Percentiles rank a stretch among this genome's conserved stretches.
Conservation (phyloP, 2,329 filamentous ascomycete genomes). For the Nigrograna mackinnonii region DNA sequence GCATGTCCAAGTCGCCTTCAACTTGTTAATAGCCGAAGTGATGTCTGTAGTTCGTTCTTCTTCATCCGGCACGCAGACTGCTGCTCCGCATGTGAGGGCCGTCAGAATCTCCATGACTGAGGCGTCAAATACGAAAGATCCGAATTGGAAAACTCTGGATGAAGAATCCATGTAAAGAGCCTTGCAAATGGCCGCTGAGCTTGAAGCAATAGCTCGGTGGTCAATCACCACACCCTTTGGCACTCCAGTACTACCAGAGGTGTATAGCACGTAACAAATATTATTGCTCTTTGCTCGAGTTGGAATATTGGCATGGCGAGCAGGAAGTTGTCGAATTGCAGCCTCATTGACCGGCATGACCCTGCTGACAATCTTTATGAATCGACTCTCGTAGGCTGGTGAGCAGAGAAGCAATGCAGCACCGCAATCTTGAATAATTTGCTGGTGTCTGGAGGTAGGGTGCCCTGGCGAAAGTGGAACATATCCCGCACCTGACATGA, state of each 20-base stretch:
- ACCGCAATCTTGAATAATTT: conserved; percentile 32
- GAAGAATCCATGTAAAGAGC: conserved; percentile 26
- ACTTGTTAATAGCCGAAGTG: conserved; percentile 34
- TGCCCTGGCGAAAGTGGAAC: conserved; percentile 33
- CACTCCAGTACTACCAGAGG: conserved; percentile 35
- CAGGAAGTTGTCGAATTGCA: conserved; percentile 17
- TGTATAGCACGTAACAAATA: conserved; percentile 33
- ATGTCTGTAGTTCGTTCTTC: conserved; percentile 50
- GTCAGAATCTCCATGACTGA: conserved; percentile 38
- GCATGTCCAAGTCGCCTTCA: conserved; percentile 34
- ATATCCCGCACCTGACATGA: conserved; percentile 38
- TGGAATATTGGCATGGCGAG: conserved; percentile 7
- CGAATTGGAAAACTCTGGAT: conserved; percentile 40
- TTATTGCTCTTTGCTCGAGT: conserved; percentile 20
- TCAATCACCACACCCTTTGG: conserved; percentile 37
- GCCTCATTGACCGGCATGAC: conserved; percentile 22
- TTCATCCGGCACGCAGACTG: conserved; percentile 39
- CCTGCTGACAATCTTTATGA: conserved; percentile 15
- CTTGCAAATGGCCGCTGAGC: conserved; percentile 29
- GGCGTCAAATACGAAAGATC: conserved; percentile 38
- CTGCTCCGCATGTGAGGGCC: conserved; percentile 32
- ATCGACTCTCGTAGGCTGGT: conserved; percentile 21
- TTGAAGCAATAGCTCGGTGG: conserved; percentile 30
- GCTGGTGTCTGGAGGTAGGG: conserved; percentile 24
- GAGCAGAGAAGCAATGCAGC: conserved; percentile 32